Evolutionary conservation across 2,329 filamentous ascomycete genomes (phyloP).

Genomic region (Aureobasidium subglaciale): DNA sequence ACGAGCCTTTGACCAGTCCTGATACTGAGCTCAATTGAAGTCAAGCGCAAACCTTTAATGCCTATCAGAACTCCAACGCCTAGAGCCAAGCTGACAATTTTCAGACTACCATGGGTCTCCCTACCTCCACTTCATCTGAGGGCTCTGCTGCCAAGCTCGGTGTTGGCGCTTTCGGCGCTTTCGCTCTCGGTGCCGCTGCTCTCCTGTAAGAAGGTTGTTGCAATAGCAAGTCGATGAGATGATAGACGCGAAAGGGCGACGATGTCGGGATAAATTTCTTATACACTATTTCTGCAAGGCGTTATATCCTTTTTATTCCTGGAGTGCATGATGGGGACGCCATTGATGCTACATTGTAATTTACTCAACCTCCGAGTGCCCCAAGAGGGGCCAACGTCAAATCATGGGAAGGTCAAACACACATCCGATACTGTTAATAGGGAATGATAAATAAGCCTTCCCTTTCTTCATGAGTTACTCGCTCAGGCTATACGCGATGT

Average conservation of each 20-base stretch:
- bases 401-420: background rate
- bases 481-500: no score
- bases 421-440: constrained; percentile 6
- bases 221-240: constrained; percentile 1
- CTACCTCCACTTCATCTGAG: background rate
- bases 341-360: constrained; percentile 11
- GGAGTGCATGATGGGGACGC: constrained; percentile 10
- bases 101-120: constrained; percentile 12
- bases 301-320: constrained; percentile 2
- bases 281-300: constrained; percentile 8
- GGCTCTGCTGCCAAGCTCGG: constrained; percentile 4
- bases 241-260: background rate
- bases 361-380: constrained; percentile 2
- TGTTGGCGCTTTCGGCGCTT: constrained; percentile 7
- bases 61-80: background rate
- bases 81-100: background rate
- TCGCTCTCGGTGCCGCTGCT: constrained; percentile 13
- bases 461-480: background rate
- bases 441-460: background rate
- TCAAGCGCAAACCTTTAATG: background rate
- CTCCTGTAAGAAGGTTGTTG: constrained; percentile 9
- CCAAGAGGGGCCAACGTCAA: background rate
- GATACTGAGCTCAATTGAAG: background rate
- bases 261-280: constrained; percentile 11
- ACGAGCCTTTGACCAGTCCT: no score